Conservation (phyloP, 2,329 filamentous ascomycete genomes). For the Neopestalotiopsis sp. region DNA sequence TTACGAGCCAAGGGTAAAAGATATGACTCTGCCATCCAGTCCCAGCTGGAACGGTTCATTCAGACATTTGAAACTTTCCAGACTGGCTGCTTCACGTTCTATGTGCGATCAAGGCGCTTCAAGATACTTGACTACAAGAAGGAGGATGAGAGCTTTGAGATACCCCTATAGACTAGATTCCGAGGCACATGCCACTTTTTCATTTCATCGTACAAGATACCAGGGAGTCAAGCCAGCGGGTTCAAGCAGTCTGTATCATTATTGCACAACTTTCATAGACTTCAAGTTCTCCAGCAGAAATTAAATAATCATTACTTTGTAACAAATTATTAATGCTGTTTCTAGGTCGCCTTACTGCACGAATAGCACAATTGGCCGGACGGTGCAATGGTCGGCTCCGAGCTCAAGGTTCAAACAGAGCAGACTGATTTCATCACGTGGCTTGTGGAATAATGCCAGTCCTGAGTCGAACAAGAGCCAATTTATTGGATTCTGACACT, state of each 20-base stretch:
- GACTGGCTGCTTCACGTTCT: neutral
- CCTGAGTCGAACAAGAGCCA: too few species aligned
- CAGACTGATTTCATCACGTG: too few species aligned
- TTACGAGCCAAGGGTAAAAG: neutral
- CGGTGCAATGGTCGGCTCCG: too few species aligned
- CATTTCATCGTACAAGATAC: neutral
- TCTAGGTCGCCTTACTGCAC: too few species aligned
- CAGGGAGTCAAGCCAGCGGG: neutral
- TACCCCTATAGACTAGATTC: constrained; percentile 1
- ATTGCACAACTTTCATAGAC: neutral
- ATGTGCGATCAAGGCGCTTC: neutral
- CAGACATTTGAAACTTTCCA: constrained; percentile 7
- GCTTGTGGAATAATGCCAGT: too few species aligned
- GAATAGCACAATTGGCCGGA: too few species aligned
- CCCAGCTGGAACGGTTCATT: neutral
- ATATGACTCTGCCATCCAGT: neutral
- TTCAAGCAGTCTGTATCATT: neutral
- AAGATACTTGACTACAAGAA: constrained; percentile 3
- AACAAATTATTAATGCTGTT: too few species aligned
- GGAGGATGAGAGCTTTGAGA: neutral
- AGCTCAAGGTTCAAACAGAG: too few species aligned
- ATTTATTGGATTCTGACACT: too few species aligned
- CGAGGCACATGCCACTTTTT: neutral
- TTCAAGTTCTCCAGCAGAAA: neutral
- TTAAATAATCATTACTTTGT: too few species aligned